A percentile compares a stretch with the other conserved stretches of the same genome.
Conservation (phyloP, 257 asterid genomes). For the Solanum paucissectum region DNA sequence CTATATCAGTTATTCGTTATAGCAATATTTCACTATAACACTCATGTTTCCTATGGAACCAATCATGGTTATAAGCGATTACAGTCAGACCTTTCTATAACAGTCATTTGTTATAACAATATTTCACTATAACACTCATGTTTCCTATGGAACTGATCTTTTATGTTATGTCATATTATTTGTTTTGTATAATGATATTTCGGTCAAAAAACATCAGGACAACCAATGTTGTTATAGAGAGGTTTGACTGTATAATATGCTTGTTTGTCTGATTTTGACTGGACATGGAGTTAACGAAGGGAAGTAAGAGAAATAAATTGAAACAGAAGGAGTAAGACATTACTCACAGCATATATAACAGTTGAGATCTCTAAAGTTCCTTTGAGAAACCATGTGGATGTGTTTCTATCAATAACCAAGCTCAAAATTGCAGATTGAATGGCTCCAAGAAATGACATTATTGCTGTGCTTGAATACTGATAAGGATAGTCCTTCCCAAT, state of each 20-base stretch:
- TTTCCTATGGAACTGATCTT: background rate
- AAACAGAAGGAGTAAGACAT: background rate
- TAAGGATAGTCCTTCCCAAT: slow-evolving; percentile 47
- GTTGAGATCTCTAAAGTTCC: slow-evolving; percentile 41
- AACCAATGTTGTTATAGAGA: background rate
- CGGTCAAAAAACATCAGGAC: background rate
- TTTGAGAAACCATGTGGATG: slow-evolving; percentile 42
- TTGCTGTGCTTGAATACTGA: slow-evolving; percentile 56
- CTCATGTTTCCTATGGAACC: background rate
- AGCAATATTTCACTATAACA: background rate
- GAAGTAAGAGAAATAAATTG: background rate
- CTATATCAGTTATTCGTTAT: background rate
- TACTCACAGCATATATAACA: slow-evolving; percentile 44
- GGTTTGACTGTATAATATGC: background rate
- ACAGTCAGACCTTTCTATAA: background rate
- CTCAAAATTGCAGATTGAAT: slow-evolving; percentile 42
- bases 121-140: background rate
- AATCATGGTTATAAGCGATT: background rate
- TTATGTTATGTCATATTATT: background rate
- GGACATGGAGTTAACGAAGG: too few species aligned
- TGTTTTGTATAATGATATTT: background rate
- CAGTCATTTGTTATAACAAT: background rate
- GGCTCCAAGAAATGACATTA: slow-evolving; percentile 56
- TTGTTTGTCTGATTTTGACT: background rate
- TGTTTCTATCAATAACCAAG: slow-evolving; percentile 28